A percentile compares a stretch with the other conserved stretches of the same genome.
Evolutionary conservation across 345 rosid species (phyloP).

Genomic region (Balakata baccata): DNA sequence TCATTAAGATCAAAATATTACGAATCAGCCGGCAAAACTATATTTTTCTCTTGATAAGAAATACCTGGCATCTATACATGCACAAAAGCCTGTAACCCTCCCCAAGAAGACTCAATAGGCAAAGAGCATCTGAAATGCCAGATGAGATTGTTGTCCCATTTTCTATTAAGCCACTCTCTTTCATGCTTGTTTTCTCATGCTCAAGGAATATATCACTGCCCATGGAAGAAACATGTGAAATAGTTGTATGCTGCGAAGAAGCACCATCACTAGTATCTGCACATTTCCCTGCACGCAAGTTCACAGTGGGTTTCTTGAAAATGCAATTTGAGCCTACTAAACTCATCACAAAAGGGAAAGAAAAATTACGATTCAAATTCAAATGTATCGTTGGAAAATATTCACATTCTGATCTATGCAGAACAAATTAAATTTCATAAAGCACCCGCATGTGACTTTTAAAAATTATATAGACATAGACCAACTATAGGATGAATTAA

Average conservation of each 20-base stretch:
- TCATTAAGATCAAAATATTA: background rate
- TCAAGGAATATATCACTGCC: constrained; percentile 53
- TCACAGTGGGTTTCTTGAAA: constrained; percentile 2
- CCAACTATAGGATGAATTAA: background rate
- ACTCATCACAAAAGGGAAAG: background rate
- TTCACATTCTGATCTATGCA: background rate
- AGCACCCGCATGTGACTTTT: background rate
- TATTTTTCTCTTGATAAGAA: constrained; percentile 2
- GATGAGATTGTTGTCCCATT: constrained; percentile 42
- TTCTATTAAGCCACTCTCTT: constrained; percentile 36
- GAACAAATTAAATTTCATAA: background rate
- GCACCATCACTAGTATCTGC: constrained; percentile 72
- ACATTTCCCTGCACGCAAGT: constrained; percentile 43
- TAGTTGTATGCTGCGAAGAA: constrained; percentile 40
- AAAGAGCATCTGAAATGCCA: constrained; percentile 63
- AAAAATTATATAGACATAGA: background rate
- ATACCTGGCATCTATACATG: constrained; percentile 82
- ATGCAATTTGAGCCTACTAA: background rate
- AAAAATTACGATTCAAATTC: background rate
- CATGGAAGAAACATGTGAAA: constrained; percentile 34
- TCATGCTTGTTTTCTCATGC: constrained; percentile 54
- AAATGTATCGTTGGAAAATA: background rate
- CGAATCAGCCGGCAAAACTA: constrained; percentile 6
- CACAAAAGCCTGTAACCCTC: constrained; percentile 91
- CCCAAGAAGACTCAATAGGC: constrained; percentile 74